Percentiles rank a stretch among this genome's conserved stretches.
These are phyloP conservation scores for Cucumis sativus DNA, from an alignment of 306 rosid genomes.

Conservation along the genomic window DNA sequence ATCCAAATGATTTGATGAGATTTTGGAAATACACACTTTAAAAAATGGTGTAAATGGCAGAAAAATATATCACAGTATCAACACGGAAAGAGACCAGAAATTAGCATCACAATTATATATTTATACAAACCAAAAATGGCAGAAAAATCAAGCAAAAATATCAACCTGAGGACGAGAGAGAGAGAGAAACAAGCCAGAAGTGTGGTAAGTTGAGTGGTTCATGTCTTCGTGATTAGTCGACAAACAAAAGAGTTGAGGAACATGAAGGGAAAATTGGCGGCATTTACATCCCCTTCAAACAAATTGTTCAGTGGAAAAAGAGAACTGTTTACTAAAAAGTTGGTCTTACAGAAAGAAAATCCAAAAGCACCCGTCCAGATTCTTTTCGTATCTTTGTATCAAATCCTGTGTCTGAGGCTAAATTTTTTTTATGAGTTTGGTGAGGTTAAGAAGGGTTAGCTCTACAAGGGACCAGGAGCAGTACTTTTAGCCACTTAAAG, in stretches of 20 bases:
- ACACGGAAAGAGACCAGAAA: neutral
- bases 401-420: neutral
- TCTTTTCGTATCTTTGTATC: neutral
- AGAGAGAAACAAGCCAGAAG: neutral
- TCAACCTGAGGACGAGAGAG: neutral
- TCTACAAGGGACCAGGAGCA: neutral
- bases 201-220: neutral
- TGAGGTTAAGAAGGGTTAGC: constrained; percentile 5
- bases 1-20: too few species aligned
- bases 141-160: neutral
- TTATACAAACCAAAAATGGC: neutral
- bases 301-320: neutral
- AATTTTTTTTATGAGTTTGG: neutral
- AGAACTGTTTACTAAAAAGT: neutral
- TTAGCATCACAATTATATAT: too few species aligned
- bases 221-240: neutral
- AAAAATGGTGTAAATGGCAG: too few species aligned
- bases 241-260: neutral
- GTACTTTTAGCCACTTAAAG: neutral
- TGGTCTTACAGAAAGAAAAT: neutral
- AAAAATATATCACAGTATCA: neutral
- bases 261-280: neutral
- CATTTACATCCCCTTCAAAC: constrained; percentile 3
- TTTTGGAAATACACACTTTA: too few species aligned
- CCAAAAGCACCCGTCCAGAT: neutral